These are phyloP conservation scores for Scedosporium aurantiacum DNA, from an alignment of 2,329 filamentous ascomycete species.

Conservation along the genomic window DNA sequence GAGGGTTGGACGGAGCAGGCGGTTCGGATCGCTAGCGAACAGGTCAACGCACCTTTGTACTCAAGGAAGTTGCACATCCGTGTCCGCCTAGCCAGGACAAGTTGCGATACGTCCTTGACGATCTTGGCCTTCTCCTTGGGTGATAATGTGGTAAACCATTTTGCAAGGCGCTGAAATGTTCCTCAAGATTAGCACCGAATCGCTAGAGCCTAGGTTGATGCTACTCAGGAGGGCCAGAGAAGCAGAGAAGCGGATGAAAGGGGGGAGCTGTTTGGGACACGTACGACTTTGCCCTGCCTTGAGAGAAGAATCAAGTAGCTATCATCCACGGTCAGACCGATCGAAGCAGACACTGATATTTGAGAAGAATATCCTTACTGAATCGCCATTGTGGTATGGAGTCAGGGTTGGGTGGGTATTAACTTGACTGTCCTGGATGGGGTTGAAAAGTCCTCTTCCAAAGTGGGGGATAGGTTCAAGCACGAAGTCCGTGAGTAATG, in stretches of 20 bases:
- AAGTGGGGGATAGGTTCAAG: not conserved
- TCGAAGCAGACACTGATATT: not conserved
- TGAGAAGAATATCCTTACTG: slow-evolving; percentile 22
- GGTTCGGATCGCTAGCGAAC: not conserved
- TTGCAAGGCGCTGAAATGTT: slow-evolving; percentile 70
- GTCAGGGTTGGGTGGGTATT: not conserved
- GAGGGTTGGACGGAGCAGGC: not conserved
- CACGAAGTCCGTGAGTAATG: not conserved
- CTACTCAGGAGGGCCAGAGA: not conserved
- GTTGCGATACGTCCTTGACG: slow-evolving; percentile 97
- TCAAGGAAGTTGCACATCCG: slow-evolving; percentile 99
- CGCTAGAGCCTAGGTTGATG: not conserved
- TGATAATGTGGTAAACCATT: slow-evolving; percentile 98
- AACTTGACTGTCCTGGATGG: not conserved
- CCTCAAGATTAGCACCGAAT: not conserved
- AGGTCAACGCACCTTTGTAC: slow-evolving; percentile 83
- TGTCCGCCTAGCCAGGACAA: slow-evolving; percentile 87
- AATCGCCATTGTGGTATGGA: slow-evolving; percentile 28
- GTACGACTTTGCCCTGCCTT: slow-evolving; percentile 96
- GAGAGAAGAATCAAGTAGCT: slow-evolving; percentile 98
- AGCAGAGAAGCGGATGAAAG: not conserved
- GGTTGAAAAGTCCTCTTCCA: slow-evolving; percentile 4
- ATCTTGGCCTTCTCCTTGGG: slow-evolving; percentile 99
- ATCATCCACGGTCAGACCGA: slow-evolving; percentile 13
- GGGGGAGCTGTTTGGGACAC: slow-evolving; percentile 23